phyloP scores from a whole-genome alignment of 192 early-diverging fungal species.

The Rhizophagus clarus region DNA sequence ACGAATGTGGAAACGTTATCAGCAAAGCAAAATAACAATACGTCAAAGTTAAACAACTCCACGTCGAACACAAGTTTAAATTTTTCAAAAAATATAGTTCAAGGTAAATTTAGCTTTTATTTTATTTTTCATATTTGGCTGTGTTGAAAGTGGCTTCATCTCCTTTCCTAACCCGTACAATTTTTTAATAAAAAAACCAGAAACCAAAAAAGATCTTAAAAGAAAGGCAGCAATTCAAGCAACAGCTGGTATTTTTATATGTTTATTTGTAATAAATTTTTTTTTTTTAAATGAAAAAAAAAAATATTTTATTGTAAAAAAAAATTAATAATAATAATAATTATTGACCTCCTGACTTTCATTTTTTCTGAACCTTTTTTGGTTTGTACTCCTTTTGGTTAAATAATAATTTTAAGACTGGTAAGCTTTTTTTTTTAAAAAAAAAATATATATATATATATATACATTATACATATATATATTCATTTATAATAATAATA shows the following conservation, averaged over 20 bases:
- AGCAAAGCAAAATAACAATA: neutral
- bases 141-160: constrained; percentile 20
- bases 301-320: neutral
- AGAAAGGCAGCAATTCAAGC: constrained; percentile 25
- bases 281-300: neutral
- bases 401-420: constrained; percentile 11
- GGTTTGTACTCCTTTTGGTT: neutral
- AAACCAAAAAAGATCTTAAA: constrained; percentile 16
- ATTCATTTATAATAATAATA: too few species aligned
- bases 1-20: neutral
- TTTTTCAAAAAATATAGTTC: neutral
- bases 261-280: neutral
- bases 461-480: neutral
- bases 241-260: constrained; percentile 22
- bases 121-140: neutral
- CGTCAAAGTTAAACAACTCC: neutral
- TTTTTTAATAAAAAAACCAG: neutral
- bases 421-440: neutral
- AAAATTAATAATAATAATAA: neutral
- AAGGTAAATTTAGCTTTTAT: constrained; percentile 5
- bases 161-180: neutral
- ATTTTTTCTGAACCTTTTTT: neutral
- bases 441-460: too few species aligned
- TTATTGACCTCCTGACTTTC: neutral
- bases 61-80: neutral